phyloP scores from a whole-genome alignment of 2,329 filamentous ascomycete genomes.

The Sporothrix humicola region DNA sequence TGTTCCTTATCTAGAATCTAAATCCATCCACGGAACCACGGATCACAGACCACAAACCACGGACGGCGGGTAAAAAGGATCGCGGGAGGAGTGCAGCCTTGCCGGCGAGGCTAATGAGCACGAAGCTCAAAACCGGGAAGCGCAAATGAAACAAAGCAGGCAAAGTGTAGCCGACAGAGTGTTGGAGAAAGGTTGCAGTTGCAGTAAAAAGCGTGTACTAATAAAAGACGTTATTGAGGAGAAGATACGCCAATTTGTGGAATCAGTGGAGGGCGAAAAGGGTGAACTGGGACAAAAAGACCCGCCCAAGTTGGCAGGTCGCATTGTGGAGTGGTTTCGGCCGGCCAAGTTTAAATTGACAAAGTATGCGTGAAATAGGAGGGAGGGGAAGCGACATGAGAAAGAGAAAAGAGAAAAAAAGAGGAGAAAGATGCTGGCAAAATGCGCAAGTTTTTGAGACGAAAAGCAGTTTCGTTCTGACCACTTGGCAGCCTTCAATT shows the following conservation, averaged over 20 bases:
- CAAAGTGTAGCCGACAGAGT: not conserved
- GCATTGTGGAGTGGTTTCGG: conserved; percentile 24
- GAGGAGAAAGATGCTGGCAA: not conserved
- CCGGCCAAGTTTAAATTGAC: conserved; percentile 11
- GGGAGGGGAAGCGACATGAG: not conserved
- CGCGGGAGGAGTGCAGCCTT: conserved; percentile 22
- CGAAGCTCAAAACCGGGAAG: conserved; percentile 22
- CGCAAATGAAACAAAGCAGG: conserved; percentile 19
- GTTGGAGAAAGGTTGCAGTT: not conserved
- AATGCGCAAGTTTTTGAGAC: not conserved
- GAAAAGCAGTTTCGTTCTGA: not conserved
- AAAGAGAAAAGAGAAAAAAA: not conserved
- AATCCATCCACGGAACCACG: not conserved
- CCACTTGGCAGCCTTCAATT: not conserved
- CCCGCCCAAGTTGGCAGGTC: conserved; percentile 19
- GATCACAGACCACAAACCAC: not conserved
- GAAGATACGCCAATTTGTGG: conserved; percentile 1
- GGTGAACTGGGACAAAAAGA: not conserved
- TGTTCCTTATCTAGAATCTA: not conserved
- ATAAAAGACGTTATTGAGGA: not conserved
- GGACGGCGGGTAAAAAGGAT: not conserved
- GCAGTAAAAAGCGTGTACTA: not conserved
- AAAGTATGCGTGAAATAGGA: not conserved
- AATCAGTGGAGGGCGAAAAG: not conserved
- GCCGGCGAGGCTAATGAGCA: not conserved